Base-by-base conservation (phyloP, 2,329 filamentous ascomycete genomes). In the Colletotrichum sp. region DNA sequence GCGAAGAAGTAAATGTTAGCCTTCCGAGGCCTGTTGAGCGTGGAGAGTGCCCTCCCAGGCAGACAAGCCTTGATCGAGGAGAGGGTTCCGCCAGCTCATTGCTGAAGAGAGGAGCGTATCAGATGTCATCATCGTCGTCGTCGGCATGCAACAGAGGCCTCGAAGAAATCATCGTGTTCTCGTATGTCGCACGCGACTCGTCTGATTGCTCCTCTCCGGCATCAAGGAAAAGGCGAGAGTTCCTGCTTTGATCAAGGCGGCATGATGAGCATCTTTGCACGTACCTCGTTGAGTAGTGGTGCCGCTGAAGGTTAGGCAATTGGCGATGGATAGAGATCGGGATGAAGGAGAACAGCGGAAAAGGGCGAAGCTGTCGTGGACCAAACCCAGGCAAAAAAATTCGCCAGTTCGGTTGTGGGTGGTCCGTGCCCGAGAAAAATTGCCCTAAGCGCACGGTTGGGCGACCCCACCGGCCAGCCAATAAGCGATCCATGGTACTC, bases 21-120 rank as follows among this genome's bases (percentile, higher is more conserved):
- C 90, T 90, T 90, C 86, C 83, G 86, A 88, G 89, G 89, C 89
- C 84, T 85, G 84, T 19, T 84, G 88, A 93, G 91, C 91, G 86
- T 89, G 90, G 89, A 93, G 92, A 93, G 92, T 93, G 91, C 92
- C 92, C 91, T 91, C 88, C 85, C 81, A 81, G 82, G 82, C 81
- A 72, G 79, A 77, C 78, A 72, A 64, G 61, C 77, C 19, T 69
- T 61, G 81, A 79, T 84, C 80, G 80, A 83, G 87, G 87, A 86
- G 88, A 92, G 91, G 92, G 92, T 93, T 94, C 92, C 93, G 89
- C 91, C 89, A 75, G 91, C 92, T 91, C 91, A 88, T 85, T 91
- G 88, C 88, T 88, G 89, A 87, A 87, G 89, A 88, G 89, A 89
- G 87, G 60, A 89, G 90, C 89, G 91, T 93, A 91, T 93, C 91